Evolutionary conservation across 345 rosid species (phyloP), one percentile per base, ranked within the genome.

Genomic region (Linum lewisii): DNA sequence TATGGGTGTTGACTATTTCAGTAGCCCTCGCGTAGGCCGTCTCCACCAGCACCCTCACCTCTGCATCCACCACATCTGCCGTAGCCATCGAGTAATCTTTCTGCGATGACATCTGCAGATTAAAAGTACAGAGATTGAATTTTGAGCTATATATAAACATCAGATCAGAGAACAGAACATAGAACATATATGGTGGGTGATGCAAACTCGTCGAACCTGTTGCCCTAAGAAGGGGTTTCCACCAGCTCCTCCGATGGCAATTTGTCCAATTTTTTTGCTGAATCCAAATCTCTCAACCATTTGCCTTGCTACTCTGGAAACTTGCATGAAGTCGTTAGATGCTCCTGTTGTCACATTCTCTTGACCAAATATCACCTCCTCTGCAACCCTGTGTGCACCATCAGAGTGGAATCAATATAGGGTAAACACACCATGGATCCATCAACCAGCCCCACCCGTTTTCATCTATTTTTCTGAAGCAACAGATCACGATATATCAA

Each of bases 311-410:
- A 93, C 99, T 26, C 97, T 78, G 19, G 97, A 93, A 37, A 93
- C 99, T 83, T 89, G 94, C 97, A 93, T 89, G 80, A 93, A 89
- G 76, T 93, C 97, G 32, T 81, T 93, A 1, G 99, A 93, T 73
- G 99, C 99, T 65, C 99, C 99, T 0, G 99, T 93, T 16, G 97
- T 93, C 69, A 93, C 99, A 72, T 93, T 93, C 37, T 93, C 95
- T 24, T 55, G 38, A 5, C 99, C 99, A 51, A 86, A 93, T 23
- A 93, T 93, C 19, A 93, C 95, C 63, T 93, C 99, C 77, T 93
- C 99, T 3, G 99, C 99, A 58, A 89, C 85, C 76, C 99, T 89
- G 69, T 58, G 61, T 44, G 24, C 11, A 19, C 16, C n/a, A n/a
- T n/a, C n/a, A n/a, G n/a, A n/a, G n/a, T n/a, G n/a, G n/a, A n/a